These are phyloP conservation scores for Rhododendron griersonianum DNA, from an alignment of 148 eudicot species.

Conservation along the genomic window DNA sequence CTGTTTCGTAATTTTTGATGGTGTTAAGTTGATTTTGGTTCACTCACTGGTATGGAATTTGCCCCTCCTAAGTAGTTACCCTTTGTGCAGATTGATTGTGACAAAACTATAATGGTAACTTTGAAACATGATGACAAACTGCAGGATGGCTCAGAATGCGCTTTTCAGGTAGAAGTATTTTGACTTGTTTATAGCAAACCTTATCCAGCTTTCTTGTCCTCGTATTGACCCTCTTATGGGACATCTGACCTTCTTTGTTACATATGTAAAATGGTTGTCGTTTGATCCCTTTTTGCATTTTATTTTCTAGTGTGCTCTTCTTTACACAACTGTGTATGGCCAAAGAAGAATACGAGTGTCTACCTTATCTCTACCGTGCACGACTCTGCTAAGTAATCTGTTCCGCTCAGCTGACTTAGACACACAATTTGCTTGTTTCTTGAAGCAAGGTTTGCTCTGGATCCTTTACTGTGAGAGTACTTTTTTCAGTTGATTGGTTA, in stretches of 20 bases:
- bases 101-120: constrained; percentile 95
- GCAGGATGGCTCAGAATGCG: constrained; percentile 85
- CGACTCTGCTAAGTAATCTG: constrained; percentile 72
- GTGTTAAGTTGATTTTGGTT: not conserved
- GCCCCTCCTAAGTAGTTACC: constrained; percentile 12
- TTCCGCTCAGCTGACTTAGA: constrained; percentile 95
- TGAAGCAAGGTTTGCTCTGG: constrained; percentile 70
- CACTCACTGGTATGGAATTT: not conserved
- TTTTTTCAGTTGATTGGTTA: not conserved
- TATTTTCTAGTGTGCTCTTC: constrained; percentile 77
- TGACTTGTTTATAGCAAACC: not conserved
- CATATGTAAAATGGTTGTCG: not conserved
- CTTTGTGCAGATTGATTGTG: constrained; percentile 84
- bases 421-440: constrained; percentile 84
- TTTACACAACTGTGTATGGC: constrained; percentile 91
- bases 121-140: constrained; percentile 91
- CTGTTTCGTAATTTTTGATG: not conserved
- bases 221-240: not conserved
- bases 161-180: constrained; percentile 66
- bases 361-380: constrained; percentile 87
- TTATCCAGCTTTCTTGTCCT: not conserved
- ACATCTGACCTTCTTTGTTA: not conserved
- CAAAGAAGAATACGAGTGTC: constrained; percentile 93
- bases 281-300: constrained; percentile 1
- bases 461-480: too few species aligned